Evolutionary conservation across 116 monocot species (phyloP).

Genomic region (Phalaenopsis hybrid): DNA sequence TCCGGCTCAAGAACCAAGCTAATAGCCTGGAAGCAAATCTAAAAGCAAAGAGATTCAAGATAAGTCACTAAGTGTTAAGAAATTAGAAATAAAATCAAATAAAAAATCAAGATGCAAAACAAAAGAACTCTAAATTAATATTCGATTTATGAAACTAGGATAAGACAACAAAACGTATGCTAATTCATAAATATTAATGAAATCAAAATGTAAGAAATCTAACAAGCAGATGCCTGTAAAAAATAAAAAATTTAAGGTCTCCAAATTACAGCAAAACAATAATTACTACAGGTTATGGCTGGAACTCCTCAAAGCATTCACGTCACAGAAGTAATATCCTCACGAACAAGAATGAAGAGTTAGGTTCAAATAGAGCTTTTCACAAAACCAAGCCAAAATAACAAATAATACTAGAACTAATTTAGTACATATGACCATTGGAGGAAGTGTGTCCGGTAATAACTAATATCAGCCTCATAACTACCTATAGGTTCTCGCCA

Average conservation of each 20-base stretch:
- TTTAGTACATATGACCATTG: background rate
- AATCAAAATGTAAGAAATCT: background rate
- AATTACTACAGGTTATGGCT: background rate
- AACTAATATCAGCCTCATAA: background rate
- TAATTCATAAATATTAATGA: background rate
- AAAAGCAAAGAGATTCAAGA: slow-evolving; percentile 12
- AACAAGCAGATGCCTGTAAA: background rate
- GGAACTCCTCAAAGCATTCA: background rate
- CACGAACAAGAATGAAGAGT: background rate
- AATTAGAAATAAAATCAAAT: background rate
- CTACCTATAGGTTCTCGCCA: background rate
- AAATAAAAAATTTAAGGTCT: background rate
- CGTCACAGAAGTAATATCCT: background rate
- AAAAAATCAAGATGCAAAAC: slow-evolving; percentile 1
- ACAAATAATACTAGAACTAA: background rate
- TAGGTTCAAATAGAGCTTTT: background rate
- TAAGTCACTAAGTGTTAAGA: background rate
- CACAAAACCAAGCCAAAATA: background rate
- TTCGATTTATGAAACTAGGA: background rate
- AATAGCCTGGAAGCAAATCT: slow-evolving; percentile 71
- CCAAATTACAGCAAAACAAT: background rate
- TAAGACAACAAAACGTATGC: background rate
- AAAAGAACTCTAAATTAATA: background rate
- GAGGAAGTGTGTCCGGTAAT: background rate
- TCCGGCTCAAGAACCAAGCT: slow-evolving; percentile 72